phyloP scores from a whole-genome alignment of 1,284 basidiomycete species.

The Ceratobasidium sp. region DNA sequence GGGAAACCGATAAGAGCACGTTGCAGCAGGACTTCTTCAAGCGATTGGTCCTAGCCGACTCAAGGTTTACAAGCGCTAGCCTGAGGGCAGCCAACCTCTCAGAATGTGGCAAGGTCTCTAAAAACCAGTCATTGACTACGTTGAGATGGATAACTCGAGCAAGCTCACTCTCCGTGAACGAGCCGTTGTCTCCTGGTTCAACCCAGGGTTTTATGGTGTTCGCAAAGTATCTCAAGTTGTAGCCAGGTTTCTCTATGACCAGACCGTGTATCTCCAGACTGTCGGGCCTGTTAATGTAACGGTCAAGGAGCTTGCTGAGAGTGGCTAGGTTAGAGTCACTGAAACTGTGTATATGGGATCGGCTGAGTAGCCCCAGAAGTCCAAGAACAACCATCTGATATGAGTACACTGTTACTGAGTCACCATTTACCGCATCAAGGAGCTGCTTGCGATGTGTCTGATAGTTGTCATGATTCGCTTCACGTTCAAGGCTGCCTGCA shows the following conservation, averaged over 20 bases:
- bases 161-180: background rate
- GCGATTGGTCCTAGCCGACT: background rate
- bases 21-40: background rate
- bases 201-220: background rate
- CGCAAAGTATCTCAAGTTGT: background rate
- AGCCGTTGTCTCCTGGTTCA: background rate
- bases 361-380: background rate
- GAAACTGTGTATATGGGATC: background rate
- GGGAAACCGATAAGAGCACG: background rate
- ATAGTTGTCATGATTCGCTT: no score
- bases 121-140: background rate
- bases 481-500: no score
- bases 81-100: background rate
- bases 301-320: background rate
- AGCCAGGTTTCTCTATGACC: background rate
- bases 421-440: background rate
- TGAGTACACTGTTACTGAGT: no score
- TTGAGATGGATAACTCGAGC: background rate
- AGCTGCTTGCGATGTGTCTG: background rate
- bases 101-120: background rate
- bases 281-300: background rate
- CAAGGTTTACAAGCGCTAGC: background rate
- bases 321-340: background rate
- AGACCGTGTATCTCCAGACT: background rate
- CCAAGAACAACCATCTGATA: no score